phyloP scores from a whole-genome alignment of 108 stramenopile genomes.

The Phaeodactylum tricornutum region DNA sequence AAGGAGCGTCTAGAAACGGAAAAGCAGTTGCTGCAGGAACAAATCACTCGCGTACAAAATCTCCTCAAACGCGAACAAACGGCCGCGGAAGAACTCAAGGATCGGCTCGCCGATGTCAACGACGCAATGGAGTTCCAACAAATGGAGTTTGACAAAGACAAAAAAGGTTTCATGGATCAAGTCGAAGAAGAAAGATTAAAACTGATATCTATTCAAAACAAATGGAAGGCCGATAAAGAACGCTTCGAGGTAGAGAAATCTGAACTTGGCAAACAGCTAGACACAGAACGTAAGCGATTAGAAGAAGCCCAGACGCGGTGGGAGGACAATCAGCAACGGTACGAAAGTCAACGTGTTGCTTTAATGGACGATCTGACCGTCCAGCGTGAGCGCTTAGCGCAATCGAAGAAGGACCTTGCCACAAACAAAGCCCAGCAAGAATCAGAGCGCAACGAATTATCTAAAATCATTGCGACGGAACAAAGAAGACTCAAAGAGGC shows the following conservation, averaged over 20 bases:
- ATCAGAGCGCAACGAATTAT: neutral
- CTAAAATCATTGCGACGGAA: constrained; percentile 8
- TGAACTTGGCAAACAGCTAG: constrained; percentile 7
- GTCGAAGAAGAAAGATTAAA: constrained; percentile 17
- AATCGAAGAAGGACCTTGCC: constrained; percentile 3
- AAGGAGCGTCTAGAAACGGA: constrained; percentile 20
- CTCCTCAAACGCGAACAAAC: constrained; percentile 13
- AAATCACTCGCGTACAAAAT: constrained; percentile 12
- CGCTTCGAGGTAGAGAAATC: constrained; percentile 1
- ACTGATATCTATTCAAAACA: constrained; percentile 2
- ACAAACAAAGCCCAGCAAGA: constrained; percentile 1
- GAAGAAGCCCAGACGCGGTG: neutral
- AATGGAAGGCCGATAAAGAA: constrained; percentile 6
- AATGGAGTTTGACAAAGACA: constrained; percentile 39
- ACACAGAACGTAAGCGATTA: neutral
- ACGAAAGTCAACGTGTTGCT: neutral
- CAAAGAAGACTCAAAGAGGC: constrained; percentile 9
- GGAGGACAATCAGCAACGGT: constrained; percentile 1
- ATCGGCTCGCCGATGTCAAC: constrained; percentile 19
- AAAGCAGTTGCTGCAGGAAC: constrained; percentile 9
- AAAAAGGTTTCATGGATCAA: constrained; percentile 10
- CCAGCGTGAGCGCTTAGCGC: neutral
- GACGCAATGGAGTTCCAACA: constrained; percentile 48
- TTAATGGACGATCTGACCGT: constrained; percentile 1
- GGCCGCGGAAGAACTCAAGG: constrained; percentile 17